Base-by-base conservation (phyloP, 2,329 filamentous ascomycete genomes). In the Fusarium proliferatum region DNA sequence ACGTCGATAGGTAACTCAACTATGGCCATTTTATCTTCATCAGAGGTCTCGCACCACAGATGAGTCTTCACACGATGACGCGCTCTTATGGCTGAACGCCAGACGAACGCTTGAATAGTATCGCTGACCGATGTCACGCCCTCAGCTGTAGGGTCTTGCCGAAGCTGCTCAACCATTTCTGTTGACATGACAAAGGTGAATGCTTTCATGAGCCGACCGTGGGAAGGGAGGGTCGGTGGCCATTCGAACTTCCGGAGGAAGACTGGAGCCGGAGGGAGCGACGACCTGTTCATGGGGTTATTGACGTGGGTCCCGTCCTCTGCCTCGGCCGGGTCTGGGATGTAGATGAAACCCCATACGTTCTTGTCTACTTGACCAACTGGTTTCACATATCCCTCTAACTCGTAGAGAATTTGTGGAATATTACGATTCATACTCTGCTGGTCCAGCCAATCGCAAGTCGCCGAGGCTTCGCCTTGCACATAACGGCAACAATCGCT, bases 261-360 rank as follows among this genome's bases (percentile, higher is more conserved):
- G 39, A 41, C 0, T 41, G 39, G 21, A n/a, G 21, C 21, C 12
- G 12, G 39, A 41, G 39, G 39, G 39, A 41, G 39, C 21, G 39
- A 1, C 39, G 39, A 41, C 21, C 4, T 8, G 4, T n/a, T 41
- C 0, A n/a, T 0, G 12, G 8, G 0, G 39, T 2, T 15, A 12
- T 41, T 9, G 21, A 15, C 12, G 21, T 41, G 39, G 0, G 39
- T 41, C 21, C 39, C 39, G 21, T 41, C 13, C 21, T 41, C 2
- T 41, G 0, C n/a, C 39, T 41, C 39, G 8, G 7, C 39, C 12
- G 21, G 12, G 39, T 41, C 39, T n/a, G 39, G 39, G 21, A 41
- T n/a, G 21, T 41, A 21, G 21, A 41, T 41, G 12, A 41, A 41
- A 15, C 39, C 39, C 39, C 39, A 41, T n/a, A 41, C 21, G 21